Conservation (phyloP, 208 protist genomes). For the Crithidia brevicula region DNA sequence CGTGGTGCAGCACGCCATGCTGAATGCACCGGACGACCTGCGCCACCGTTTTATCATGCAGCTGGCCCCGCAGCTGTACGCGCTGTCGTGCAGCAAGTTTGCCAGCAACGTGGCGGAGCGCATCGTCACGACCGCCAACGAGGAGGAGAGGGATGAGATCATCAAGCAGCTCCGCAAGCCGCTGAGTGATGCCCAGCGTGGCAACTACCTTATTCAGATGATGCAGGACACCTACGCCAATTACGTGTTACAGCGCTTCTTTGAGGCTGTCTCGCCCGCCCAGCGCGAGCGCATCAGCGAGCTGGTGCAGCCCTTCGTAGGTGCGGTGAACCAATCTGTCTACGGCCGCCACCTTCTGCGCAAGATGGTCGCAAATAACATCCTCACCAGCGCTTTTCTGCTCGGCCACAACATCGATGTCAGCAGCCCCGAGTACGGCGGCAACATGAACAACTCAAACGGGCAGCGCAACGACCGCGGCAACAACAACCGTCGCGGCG, state of each 20-base stretch:
- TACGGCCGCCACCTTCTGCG: slow-evolving; percentile 81
- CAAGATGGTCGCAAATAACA: slow-evolving; percentile 72
- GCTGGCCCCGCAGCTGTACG: slow-evolving; percentile 78
- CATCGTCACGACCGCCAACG: slow-evolving; percentile 81
- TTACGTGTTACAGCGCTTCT: slow-evolving; percentile 97
- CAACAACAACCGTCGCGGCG: no score
- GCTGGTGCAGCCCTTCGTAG: slow-evolving; percentile 52
- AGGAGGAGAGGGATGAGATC: slow-evolving; percentile 82
- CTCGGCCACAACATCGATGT: slow-evolving; percentile 39
- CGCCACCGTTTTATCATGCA: slow-evolving; percentile 76
- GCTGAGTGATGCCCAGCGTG: slow-evolving; percentile 48
- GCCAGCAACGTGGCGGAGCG: slow-evolving; percentile 98
- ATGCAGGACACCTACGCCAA: slow-evolving; percentile 98
- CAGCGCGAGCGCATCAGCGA: slow-evolving; percentile 67
- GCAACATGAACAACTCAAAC: slow-evolving; percentile 29
- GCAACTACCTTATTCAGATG: slow-evolving; percentile 90
- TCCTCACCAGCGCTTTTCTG: slow-evolving; percentile 43
- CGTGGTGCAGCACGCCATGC: slow-evolving; percentile 98
- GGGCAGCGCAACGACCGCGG: slow-evolving; percentile 19
- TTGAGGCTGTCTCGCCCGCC: slow-evolving; percentile 68
- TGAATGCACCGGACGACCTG: slow-evolving; percentile 89
- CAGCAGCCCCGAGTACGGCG: slow-evolving; percentile 43
- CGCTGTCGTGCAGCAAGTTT: slow-evolving; percentile 96
- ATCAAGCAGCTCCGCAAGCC: slow-evolving; percentile 65
- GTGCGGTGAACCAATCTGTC: slow-evolving; percentile 55